phyloP scores from a whole-genome alignment of 1,139 yeast species.

The Yamadazyma sp. region DNA sequence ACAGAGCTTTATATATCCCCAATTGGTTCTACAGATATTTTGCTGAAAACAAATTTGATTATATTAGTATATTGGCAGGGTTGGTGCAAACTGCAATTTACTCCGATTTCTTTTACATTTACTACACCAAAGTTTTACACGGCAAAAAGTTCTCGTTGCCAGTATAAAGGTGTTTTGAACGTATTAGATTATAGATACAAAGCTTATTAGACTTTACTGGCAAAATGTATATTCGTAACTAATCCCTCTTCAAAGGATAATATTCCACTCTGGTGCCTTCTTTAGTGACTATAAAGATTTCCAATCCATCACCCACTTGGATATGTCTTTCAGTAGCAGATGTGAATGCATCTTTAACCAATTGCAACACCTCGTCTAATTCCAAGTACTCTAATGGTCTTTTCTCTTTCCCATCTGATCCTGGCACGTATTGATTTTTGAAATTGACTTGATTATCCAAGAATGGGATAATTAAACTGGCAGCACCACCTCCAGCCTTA shows the following conservation, averaged over 20 bases:
- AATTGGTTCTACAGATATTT: constrained; percentile 92
- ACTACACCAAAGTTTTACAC: constrained; percentile 75
- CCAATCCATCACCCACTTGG: constrained; percentile 95
- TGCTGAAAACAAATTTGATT: constrained; percentile 67
- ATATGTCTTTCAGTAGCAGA: constrained; percentile 98
- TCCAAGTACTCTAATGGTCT: constrained; percentile 61
- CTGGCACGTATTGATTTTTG: constrained; percentile 87
- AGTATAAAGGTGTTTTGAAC: too few species aligned
- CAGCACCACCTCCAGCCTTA: constrained; percentile 98
- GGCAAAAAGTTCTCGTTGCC: constrained; percentile 83
- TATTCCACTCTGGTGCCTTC: constrained; percentile 87
- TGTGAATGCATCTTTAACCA: constrained; percentile 90
- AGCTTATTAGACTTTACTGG: neutral
- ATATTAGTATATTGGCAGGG: constrained; percentile 75
- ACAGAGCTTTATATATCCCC: constrained; percentile 86
- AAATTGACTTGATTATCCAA: constrained; percentile 95
- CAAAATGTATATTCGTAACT: constrained; percentile 10
- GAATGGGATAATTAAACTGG: constrained; percentile 94
- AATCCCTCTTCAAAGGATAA: constrained; percentile 88
- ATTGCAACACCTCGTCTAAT: constrained; percentile 79
- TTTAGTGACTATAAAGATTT: constrained; percentile 85
- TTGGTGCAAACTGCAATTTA: constrained; percentile 80
- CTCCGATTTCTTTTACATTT: constrained; percentile 93
- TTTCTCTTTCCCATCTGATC: constrained; percentile 64
- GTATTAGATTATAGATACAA: too few species aligned